Evolutionary conservation across 345 rosid species (phyloP), one percentile per base, ranked within the genome.

Genomic region (Populus simonii): DNA sequence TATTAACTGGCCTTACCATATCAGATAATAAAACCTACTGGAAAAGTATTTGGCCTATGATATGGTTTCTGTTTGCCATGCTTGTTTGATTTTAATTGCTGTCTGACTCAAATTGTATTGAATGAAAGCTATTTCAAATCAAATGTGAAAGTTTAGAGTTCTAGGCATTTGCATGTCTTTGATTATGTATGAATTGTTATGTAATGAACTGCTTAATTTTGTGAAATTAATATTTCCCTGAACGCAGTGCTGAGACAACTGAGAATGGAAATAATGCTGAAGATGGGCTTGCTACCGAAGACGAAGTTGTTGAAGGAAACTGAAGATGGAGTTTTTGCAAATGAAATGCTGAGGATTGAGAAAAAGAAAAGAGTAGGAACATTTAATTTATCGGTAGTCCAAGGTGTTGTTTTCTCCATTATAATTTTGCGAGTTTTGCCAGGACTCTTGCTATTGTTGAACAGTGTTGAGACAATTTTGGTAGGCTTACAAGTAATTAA

Each of bases 401-500:
- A 75, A 77, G 71, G 33, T 74, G 82, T 78, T 68, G 72, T 72
- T 36, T 73, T 47, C 74, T 76, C 25, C 49, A 47, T 41, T 81
- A 20, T 75, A 71, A 72, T 74, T 81, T 45, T 76, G 25, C 9
- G 76, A 76, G 62, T 76, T 78, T 78, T 76, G 71, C 68, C 22
- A 11, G 11, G 70, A 73, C 76, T 73, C 29, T 72, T 59, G 20
- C 68, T 73, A 33, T 49, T 55, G 76, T 69, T 49, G 71, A 38
- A 77, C 75, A 35, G 69, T 80, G 68, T 74, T 80, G 83, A 81
- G 76, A 78, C 78, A 88, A 78, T 88, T 88, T 88, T 88, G 89
- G 76, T 84, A 84, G 87, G 84, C 16, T 23, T 47, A n/a, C 12
- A 65, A 59, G 68, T 41, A 74, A 76, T 76, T 67, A 70, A 36